Conservation (phyloP, 1,284 basidiomycete species). For the Violaceomyces palustris region DNA sequence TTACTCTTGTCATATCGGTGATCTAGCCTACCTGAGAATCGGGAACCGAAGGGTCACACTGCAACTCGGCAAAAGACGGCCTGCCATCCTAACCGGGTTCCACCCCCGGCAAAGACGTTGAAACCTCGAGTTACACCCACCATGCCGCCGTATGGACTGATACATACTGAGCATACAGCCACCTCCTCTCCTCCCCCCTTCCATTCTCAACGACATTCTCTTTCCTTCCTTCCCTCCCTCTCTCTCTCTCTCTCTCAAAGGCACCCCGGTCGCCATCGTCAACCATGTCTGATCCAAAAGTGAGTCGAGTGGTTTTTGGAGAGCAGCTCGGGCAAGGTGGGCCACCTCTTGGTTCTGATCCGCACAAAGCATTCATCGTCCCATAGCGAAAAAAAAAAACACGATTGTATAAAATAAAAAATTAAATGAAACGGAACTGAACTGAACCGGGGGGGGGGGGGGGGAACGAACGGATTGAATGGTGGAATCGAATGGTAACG, state of each 20-base stretch:
- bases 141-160: background rate
- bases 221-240: background rate
- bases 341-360: background rate
- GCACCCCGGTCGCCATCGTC: background rate
- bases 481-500: background rate
- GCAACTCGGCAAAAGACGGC: too few species aligned
- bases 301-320: background rate
- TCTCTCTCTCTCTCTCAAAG: too few species aligned
- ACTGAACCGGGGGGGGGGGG: background rate
- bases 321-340: too few species aligned
- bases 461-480: background rate
- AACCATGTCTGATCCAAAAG: slow-evolving; percentile 20
- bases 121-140: background rate
- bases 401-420: too few species aligned
- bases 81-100: too few species aligned
- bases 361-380: background rate
- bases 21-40: too few species aligned
- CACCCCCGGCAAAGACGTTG: background rate
- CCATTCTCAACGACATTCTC: background rate
- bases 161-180: background rate
- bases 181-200: background rate
- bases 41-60: too few species aligned
- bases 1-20: too few species aligned
- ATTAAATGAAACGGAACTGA: too few species aligned
- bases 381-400: background rate